Evolutionary conservation across 768 basidiomycete species (phyloP).

Genomic region (Chalciporus chontae): DNA sequence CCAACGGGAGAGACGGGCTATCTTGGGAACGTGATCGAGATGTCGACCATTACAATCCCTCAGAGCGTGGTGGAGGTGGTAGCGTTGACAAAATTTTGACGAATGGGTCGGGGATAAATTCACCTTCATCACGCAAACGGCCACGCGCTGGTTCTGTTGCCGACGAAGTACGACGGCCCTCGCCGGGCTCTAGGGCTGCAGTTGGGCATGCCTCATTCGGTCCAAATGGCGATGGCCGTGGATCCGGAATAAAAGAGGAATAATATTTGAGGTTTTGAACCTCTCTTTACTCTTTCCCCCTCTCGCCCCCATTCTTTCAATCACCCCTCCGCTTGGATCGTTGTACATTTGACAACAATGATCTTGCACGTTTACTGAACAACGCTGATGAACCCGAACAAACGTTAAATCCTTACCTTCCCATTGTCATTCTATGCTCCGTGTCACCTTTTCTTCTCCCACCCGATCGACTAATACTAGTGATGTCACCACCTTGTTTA

Average conservation of each 20-base stretch:
- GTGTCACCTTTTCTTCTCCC: not conserved
- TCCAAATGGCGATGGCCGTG: conserved; percentile 12
- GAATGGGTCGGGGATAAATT: conserved; percentile 18
- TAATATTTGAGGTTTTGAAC: conserved; percentile 1
- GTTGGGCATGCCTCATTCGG: conserved; percentile 16
- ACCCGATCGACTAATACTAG: conserved; percentile 7
- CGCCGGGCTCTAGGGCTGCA: conserved; percentile 17
- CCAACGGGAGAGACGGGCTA: conserved; percentile 24
- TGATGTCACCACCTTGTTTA: not conserved
- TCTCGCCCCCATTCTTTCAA: not conserved
- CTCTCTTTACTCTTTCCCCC: not conserved
- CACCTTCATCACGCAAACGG: conserved; percentile 29
- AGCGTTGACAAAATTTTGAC: conserved; percentile 16
- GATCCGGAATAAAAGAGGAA: conserved; percentile 28
- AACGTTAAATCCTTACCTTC: not conserved
- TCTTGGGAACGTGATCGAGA: conserved; percentile 33
- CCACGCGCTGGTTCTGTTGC: conserved; percentile 20
- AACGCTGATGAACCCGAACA: not conserved
- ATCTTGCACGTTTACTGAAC: conserved; percentile 3
- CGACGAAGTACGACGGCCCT: conserved; percentile 19
- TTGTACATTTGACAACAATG: not conserved
- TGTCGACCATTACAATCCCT: conserved; percentile 27
- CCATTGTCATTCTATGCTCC: not conserved
- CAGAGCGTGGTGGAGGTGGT: conserved; percentile 22
- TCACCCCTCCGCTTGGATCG: too few relatives aligned